Conservation (phyloP, 495 filamentous ascomycete species). For the Tuber aestivum region DNA sequence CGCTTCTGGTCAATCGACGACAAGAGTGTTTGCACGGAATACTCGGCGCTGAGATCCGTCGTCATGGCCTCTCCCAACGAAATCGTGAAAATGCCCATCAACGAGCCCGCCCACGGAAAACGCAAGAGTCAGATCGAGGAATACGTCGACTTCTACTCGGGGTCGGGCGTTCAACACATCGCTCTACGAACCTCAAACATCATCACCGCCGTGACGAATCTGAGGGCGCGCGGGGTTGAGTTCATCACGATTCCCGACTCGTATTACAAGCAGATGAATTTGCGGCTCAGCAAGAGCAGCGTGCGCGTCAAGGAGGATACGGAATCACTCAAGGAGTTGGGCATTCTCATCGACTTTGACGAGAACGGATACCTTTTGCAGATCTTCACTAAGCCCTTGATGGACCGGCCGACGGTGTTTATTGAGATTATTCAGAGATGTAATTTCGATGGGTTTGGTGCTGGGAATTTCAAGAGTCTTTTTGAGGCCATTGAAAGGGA, state of each 20-base stretch:
- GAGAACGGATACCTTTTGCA: slow-evolving; percentile 79
- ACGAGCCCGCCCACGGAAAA: slow-evolving; percentile 83
- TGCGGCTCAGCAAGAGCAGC: slow-evolving; percentile 54
- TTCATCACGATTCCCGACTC: slow-evolving; percentile 79
- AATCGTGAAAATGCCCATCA: slow-evolving; percentile 91
- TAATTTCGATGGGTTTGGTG: slow-evolving; percentile 82
- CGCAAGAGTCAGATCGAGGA: slow-evolving; percentile 88
- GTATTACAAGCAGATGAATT: slow-evolving; percentile 72
- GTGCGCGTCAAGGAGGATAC: slow-evolving; percentile 66
- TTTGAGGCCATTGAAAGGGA: slow-evolving; percentile 92
- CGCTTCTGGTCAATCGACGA: slow-evolving; percentile 94
- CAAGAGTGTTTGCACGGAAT: slow-evolving; percentile 78
- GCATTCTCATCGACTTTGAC: slow-evolving; percentile 89
- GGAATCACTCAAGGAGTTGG: slow-evolving; percentile 61
- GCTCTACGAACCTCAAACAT: slow-evolving; percentile 76
- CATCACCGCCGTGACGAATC: slow-evolving; percentile 62
- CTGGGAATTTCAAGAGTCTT: slow-evolving; percentile 88
- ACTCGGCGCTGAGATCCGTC: slow-evolving; percentile 72
- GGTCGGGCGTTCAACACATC: slow-evolving; percentile 84
- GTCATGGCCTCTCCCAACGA: slow-evolving; percentile 84
- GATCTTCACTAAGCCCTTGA: slow-evolving; percentile 83
- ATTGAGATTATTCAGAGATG: slow-evolving; percentile 88
- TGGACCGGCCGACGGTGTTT: slow-evolving; percentile 91
- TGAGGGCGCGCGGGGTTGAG: slow-evolving; percentile 73
- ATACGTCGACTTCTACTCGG: slow-evolving; percentile 80